Evolutionary conservation across 805 yeast species (phyloP).

Genomic region (Metschnikowia vanudenii): DNA sequence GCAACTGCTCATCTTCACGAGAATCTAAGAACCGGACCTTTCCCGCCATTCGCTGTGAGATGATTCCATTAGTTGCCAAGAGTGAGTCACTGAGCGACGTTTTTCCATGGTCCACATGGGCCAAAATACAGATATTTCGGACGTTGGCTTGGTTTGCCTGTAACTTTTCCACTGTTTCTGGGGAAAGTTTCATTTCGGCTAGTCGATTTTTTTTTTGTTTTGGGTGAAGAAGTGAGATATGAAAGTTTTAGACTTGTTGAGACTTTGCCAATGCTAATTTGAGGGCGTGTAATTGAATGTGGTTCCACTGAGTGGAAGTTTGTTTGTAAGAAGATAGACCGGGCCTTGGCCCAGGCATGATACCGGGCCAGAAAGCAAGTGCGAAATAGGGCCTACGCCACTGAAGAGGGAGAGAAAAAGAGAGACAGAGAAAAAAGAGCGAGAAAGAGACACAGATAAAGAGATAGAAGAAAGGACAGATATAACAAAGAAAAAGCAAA

Average conservation of each 20-base stretch:
- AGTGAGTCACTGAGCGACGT: constrained; percentile 91
- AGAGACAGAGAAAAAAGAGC: too few relatives aligned
- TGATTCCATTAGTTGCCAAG: constrained; percentile 93
- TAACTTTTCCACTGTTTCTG: constrained; percentile 60
- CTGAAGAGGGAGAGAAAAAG: too few relatives aligned
- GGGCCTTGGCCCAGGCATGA: neutral
- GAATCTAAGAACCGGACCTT: constrained; percentile 90
- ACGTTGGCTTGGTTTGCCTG: constrained; percentile 70
- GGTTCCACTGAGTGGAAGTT: neutral
- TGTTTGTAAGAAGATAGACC: neutral
- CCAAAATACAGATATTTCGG: constrained; percentile 90
- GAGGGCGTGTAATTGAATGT: neutral
- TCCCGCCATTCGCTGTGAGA: constrained; percentile 93
- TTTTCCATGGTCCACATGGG: constrained; percentile 98
- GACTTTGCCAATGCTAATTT: neutral
- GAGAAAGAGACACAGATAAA: too few relatives aligned
- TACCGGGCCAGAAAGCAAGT: too few relatives aligned
- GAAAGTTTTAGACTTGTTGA: too few relatives aligned
- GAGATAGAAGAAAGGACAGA: too few relatives aligned
- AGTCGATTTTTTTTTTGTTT: neutral
- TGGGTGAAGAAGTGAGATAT: too few relatives aligned
- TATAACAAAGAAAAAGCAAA: too few relatives aligned
- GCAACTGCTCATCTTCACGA: constrained; percentile 88
- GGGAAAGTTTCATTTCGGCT: constrained; percentile 51
- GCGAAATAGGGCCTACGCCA: too few relatives aligned